phyloP scores from a whole-genome alignment of 768 basidiomycete genomes.

The Kwoniella sp. region DNA sequence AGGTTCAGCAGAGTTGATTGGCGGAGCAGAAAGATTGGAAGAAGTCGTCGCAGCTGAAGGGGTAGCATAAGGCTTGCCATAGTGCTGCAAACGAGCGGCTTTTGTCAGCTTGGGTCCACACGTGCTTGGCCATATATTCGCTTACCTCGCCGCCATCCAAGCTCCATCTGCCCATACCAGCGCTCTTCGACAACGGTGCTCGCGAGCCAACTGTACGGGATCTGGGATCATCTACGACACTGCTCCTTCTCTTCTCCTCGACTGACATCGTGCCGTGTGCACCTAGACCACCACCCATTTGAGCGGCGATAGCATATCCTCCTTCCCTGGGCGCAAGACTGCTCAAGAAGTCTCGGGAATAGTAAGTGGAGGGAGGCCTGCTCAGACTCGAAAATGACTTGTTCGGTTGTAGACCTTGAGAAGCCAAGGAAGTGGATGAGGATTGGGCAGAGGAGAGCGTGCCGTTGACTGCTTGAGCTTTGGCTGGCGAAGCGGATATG shows the following conservation, averaged over 20 bases:
- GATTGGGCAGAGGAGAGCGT: slow-evolving; percentile 41
- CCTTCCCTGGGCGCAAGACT: slow-evolving; percentile 53
- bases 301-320: slow-evolving; percentile 55
- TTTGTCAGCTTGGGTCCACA: slow-evolving; percentile 10
- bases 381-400: slow-evolving; percentile 19
- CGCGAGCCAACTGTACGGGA: slow-evolving; percentile 23
- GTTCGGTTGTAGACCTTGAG: slow-evolving; percentile 22
- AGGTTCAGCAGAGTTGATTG: slow-evolving; percentile 34
- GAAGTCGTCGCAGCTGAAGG: slow-evolving; percentile 41
- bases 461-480: slow-evolving; percentile 8
- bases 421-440: slow-evolving; percentile 36
- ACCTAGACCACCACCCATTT: slow-evolving; percentile 38
- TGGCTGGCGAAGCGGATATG: slow-evolving; percentile 24
- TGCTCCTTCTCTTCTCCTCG: slow-evolving; percentile 35
- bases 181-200: slow-evolving; percentile 40
- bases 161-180: slow-evolving; percentile 51
- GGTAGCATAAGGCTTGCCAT: slow-evolving; percentile 35
- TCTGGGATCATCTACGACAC: slow-evolving; percentile 21
- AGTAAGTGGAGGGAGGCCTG: slow-evolving; percentile 46
- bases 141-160: slow-evolving; percentile 52
- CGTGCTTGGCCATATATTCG: neutral
- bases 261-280: slow-evolving; percentile 34
- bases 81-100: slow-evolving; percentile 32
- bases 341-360: slow-evolving; percentile 53
- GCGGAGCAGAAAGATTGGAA: slow-evolving; percentile 42